These are phyloP conservation scores for Erysimum pusillum DNA, from an alignment of 441 rosid genomes.

Conservation along the genomic window DNA sequence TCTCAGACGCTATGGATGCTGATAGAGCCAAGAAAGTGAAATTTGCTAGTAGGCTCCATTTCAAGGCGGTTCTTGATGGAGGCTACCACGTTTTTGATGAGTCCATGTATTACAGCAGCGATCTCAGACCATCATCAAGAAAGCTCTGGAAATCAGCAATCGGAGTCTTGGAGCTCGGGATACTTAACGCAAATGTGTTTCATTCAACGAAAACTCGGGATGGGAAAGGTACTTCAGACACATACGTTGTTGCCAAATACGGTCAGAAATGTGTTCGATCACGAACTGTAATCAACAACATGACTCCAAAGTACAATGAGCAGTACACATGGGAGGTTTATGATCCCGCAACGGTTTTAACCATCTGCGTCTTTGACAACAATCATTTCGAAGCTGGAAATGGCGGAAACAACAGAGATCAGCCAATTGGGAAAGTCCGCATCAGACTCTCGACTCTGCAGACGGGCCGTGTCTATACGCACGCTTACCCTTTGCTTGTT, in stretches of 20 bases:
- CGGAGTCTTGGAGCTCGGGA: constrained; percentile 89
- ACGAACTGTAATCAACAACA: constrained; percentile 77
- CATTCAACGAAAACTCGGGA: constrained; percentile 86
- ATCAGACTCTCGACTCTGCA: constrained; percentile 88
- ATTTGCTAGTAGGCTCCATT: constrained; percentile 75
- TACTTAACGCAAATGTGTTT: constrained; percentile 76
- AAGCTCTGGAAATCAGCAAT: constrained; percentile 85
- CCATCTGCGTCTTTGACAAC: constrained; percentile 88
- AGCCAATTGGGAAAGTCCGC: constrained; percentile 78
- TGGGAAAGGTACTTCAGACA: constrained; percentile 81
- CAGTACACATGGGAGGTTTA: constrained; percentile 98
- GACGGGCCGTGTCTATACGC: constrained; percentile 83
- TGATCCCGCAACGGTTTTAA: constrained; percentile 88
- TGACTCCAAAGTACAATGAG: constrained; percentile 88
- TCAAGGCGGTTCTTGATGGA: constrained; percentile 82
- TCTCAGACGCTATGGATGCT: constrained; percentile 75
- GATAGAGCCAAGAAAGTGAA: constrained; percentile 73
- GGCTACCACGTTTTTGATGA: constrained; percentile 97
- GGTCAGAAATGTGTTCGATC: constrained; percentile 95
- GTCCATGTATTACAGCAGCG: constrained; percentile 87
- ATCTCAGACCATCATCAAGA: constrained; percentile 87
- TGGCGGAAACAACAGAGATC: constrained; percentile 53
- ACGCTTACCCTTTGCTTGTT: constrained; percentile 81
- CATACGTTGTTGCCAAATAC: constrained; percentile 92
- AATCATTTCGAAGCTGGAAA: constrained; percentile 59